A percentile compares a stretch with the other conserved stretches of the same genome.
Evolutionary conservation across 2,329 filamentous ascomycete genomes (phyloP).

Genomic region (Nemania sp.): DNA sequence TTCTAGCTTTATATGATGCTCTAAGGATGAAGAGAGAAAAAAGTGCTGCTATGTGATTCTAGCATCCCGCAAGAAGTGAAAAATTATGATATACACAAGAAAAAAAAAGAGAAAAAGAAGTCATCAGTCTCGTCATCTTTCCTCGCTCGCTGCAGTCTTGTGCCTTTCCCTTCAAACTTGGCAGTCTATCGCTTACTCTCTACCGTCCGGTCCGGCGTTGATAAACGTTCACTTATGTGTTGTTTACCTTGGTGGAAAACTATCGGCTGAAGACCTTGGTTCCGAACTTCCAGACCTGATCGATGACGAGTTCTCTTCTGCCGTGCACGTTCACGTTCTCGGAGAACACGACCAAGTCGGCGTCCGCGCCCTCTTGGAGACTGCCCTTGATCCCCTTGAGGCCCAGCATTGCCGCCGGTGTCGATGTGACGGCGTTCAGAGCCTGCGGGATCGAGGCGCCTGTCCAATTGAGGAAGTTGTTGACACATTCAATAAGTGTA

Average conservation of each 20-base stretch:
- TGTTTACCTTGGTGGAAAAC: conserved; percentile 17
- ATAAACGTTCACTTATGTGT: not conserved
- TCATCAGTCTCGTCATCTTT: conserved; percentile 7
- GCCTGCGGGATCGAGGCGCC: conserved; percentile 70
- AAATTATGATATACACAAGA: conserved; percentile 13
- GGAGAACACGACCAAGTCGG: conserved; percentile 71
- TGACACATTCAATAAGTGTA: conserved; percentile 79
- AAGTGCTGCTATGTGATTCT: conserved; percentile 10
- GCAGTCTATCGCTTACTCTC: conserved; percentile 3
- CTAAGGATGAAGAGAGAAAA: not conserved
- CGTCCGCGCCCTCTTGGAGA: conserved; percentile 66
- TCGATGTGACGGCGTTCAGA: conserved; percentile 73
- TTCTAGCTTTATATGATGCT: conserved; percentile 10
- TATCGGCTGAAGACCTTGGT: conserved; percentile 49
- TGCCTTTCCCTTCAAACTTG: not conserved
- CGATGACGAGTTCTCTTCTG: conserved; percentile 63
- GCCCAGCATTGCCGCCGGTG: conserved; percentile 77
- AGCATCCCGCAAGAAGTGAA: not conserved
- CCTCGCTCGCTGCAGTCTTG: conserved; percentile 5
- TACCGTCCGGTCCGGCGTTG: too few relatives aligned
- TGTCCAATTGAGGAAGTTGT: conserved; percentile 79
- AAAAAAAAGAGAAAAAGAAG: too few relatives aligned
- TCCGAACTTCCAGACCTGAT: conserved; percentile 83
- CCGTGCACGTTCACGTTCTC: conserved; percentile 50
- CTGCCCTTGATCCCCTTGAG: conserved; percentile 69